Base-by-base conservation (phyloP, 2,329 filamentous ascomycete genomes). In the Aspergillus pseudotamarii region DNA sequence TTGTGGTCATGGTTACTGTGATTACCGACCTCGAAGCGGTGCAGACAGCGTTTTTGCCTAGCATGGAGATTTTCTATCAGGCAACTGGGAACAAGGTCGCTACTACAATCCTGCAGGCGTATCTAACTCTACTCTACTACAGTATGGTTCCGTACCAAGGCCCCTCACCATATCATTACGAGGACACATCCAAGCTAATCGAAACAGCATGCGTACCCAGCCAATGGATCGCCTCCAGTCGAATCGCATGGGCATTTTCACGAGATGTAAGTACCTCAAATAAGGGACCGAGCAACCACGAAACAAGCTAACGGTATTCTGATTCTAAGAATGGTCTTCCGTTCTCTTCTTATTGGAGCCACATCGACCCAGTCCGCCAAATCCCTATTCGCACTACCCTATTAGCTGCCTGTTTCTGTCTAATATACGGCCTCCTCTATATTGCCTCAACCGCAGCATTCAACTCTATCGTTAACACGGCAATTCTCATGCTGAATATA, bases 201-300 rank as follows among this genome's bases (percentile, higher is more conserved):
- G 12, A n/a, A 57, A 28, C 51, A 71, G 69, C 69, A 1, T 70
- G 64, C 26, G 62, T 76, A 16, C 72, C 69, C 11, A 66, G 66
- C 36, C 70, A 75, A 60, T 76, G 71, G 73, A 67, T 76, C n/a
- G 74, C 72, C 2, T 68, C 66, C 41, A 72, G 75, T 26, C 71
- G 74, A 6, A 63, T 76, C 16, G 66, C 73, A 2, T 77, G 75
- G 75, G 75, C 75, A 1, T 77, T 76, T 60, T 67, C 75, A 8
- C 65, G 75, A 30, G 75, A 77, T 59, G 72, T 73, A 60, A 34
- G 48, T 11, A 41, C 16, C 16, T n/a, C 16, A 9, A 9, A 1
- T 4, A 41, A 3, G 1, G 6, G n/a, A 9, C 5, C 34, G 38
- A 41, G 16, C 16, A 41, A 9, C 36, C 0, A 9, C 2, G 6